These are phyloP conservation scores for Proliferodiscus dingleyae DNA, from an alignment of 2,329 filamentous ascomycete species.

Conservation along the genomic window DNA sequence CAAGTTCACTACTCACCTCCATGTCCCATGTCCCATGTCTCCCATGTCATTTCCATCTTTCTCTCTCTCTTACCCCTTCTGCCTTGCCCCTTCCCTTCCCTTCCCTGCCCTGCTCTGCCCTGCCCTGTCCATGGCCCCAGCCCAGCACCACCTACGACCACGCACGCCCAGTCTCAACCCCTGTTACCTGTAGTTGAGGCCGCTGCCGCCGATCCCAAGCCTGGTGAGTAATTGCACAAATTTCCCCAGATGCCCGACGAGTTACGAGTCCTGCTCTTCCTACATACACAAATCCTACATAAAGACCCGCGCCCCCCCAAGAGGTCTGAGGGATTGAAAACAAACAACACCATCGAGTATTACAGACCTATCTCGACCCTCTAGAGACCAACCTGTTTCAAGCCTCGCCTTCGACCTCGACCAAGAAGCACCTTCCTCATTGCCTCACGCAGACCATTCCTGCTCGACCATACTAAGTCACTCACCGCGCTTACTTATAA, in stretches of 20 bases:
- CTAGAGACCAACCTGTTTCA: conserved; percentile 12
- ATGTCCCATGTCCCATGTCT: no score
- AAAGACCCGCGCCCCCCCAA: conserved; percentile 17
- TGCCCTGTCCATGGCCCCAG: neutral
- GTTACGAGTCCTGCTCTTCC: conserved; percentile 3
- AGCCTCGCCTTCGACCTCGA: neutral
- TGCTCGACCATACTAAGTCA: no score
- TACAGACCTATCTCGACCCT: conserved; percentile 11
- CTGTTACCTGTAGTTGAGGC: conserved; percentile 13
- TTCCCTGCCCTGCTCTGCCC: no score
- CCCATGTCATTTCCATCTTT: no score
- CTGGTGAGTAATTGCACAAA: conserved; percentile 22
- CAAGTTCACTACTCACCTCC: no score
- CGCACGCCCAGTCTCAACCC: conserved; percentile 17
- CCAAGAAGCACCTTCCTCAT: conserved; percentile 11
- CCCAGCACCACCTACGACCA: no score
- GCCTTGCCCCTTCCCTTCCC: no score
- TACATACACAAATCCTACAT: no score
- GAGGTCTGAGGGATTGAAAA: conserved; percentile 9
- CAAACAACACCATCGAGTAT: conserved; percentile 6
- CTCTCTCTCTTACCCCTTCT: no score
- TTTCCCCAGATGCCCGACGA: conserved; percentile 25
- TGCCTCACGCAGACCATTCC: conserved; percentile 4
- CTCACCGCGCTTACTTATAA: no score
- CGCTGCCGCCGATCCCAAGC: conserved; percentile 21